Evolutionary conservation across 2,329 filamentous ascomycete species (phyloP).

Genomic region (Xylaria sp.): DNA sequence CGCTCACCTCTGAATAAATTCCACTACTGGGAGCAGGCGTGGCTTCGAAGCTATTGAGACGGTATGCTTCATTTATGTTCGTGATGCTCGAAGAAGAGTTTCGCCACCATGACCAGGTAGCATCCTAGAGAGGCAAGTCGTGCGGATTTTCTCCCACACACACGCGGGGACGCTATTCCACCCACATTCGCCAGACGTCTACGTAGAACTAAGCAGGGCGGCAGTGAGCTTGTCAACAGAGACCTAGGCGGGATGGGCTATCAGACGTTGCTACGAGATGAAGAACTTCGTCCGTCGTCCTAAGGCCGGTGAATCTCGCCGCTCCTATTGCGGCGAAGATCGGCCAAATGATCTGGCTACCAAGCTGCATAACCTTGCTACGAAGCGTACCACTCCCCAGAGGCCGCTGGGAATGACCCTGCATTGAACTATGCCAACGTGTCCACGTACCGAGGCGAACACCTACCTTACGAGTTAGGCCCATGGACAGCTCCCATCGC

Average conservation of each 20-base stretch:
- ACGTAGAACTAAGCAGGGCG: conserved; percentile 31
- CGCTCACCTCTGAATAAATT: conserved; percentile 37
- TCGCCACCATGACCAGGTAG: conserved; percentile 37
- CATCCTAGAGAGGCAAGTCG: conserved; percentile 34
- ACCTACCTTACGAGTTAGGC: conserved; percentile 24
- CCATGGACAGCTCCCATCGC: conserved; percentile 24
- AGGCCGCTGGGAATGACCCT: conserved; percentile 36
- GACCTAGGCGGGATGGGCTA: conserved; percentile 26
- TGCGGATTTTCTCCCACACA: conserved; percentile 23
- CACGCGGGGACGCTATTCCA: conserved; percentile 32
- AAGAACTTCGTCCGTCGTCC: conserved; percentile 29
- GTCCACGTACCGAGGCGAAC: conserved; percentile 38
- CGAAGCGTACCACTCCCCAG: conserved; percentile 25
- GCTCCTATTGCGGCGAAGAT: conserved; percentile 40
- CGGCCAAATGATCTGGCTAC: conserved; percentile 43
- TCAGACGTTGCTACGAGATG: conserved; percentile 30
- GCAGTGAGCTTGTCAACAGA: conserved; percentile 26
- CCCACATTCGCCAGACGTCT: conserved; percentile 29
- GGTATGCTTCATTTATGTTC: conserved; percentile 35
- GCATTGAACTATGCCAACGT: conserved; percentile 39
- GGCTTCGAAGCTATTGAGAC: conserved; percentile 16
- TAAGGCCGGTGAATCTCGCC: conserved; percentile 34
- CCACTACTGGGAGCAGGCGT: conserved; percentile 19
- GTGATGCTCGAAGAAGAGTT: conserved; percentile 28
- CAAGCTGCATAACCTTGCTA: conserved; percentile 43